A percentile compares a stretch with the other conserved stretches of the same genome.
phyloP scores from a whole-genome alignment of 345 rosid species.

The Populus davidiana region DNA sequence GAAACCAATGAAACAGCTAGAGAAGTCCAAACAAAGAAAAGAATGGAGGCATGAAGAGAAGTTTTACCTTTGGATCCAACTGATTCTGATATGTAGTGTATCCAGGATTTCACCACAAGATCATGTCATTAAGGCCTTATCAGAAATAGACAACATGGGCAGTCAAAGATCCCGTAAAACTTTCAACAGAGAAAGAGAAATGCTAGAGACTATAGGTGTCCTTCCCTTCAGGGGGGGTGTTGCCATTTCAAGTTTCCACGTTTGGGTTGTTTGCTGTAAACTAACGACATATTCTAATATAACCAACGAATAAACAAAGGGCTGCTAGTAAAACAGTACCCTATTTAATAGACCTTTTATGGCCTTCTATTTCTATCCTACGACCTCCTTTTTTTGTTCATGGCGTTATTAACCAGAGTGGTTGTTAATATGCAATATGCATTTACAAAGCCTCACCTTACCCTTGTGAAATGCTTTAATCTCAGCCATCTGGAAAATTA shows the following conservation, averaged over 20 bases:
- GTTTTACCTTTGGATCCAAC: background rate
- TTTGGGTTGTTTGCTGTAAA: background rate
- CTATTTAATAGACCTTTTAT: background rate
- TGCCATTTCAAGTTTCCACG: background rate
- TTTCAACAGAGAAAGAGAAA: background rate
- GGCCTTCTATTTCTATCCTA: background rate
- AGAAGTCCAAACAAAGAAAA: background rate
- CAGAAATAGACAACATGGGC: background rate
- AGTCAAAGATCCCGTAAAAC: background rate
- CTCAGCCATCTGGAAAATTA: too few species aligned
- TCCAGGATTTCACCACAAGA: constrained; percentile 13
- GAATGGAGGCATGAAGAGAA: background rate
- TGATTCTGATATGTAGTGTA: background rate
- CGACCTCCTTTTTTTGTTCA: background rate
- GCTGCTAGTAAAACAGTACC: background rate
- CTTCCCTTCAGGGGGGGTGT: too few species aligned
- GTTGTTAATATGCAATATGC: too few species aligned
- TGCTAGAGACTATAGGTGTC: background rate
- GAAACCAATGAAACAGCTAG: too few species aligned
- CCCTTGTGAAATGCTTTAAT: too few species aligned
- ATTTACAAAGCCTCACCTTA: too few species aligned
- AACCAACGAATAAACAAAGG: background rate
- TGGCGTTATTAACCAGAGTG: background rate
- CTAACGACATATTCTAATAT: background rate
- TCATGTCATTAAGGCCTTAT: background rate